Conservation (phyloP, 257 asterid genomes). For the Scutellaria minor region DNA sequence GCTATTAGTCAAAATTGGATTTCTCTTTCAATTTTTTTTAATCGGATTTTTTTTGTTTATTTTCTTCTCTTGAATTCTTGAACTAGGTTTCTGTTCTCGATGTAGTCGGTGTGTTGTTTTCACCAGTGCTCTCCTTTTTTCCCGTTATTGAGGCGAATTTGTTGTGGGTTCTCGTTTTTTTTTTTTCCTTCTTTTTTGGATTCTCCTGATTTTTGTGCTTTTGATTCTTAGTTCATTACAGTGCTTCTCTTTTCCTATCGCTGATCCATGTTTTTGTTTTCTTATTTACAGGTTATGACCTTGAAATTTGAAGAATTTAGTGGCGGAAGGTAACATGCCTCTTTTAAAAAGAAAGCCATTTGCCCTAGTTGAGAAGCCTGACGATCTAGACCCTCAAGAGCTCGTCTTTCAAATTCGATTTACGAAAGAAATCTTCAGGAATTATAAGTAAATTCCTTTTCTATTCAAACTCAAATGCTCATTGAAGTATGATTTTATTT, state of each 20-base stretch:
- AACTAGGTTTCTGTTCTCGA: slow-evolving; percentile 33
- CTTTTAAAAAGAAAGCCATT: slow-evolving; percentile 73
- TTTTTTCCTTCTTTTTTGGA: not conserved
- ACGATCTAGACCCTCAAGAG: slow-evolving; percentile 77
- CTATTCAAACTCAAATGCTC: slow-evolving; percentile 27
- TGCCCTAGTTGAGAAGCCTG: slow-evolving; percentile 65
- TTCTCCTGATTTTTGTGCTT: slow-evolving; percentile 25
- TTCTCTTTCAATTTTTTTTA: slow-evolving; percentile 6
- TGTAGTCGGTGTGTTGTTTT: slow-evolving; percentile 15
- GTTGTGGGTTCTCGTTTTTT: slow-evolving; percentile 35
- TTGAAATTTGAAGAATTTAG: slow-evolving; percentile 44
- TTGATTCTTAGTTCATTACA: slow-evolving; percentile 18
- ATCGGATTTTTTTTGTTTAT: not conserved
- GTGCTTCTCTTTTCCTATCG: slow-evolving; percentile 17
- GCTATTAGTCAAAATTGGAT: slow-evolving; percentile 31
- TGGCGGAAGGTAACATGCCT: slow-evolving; percentile 61
- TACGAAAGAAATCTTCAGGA: slow-evolving; percentile 90
- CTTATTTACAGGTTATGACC: slow-evolving; percentile 45
- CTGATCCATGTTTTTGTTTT: slow-evolving; percentile 39
- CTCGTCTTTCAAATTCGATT: slow-evolving; percentile 76
- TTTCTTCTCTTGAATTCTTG: not conserved
- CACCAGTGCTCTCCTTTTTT: slow-evolving; percentile 29
- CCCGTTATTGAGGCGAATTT: slow-evolving; percentile 25
- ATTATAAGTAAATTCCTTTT: slow-evolving; percentile 58
- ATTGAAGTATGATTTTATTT: not conserved